Evolutionary conservation across 169 alveolate species (phyloP).

Genomic region (Cryptosporidium canis): DNA sequence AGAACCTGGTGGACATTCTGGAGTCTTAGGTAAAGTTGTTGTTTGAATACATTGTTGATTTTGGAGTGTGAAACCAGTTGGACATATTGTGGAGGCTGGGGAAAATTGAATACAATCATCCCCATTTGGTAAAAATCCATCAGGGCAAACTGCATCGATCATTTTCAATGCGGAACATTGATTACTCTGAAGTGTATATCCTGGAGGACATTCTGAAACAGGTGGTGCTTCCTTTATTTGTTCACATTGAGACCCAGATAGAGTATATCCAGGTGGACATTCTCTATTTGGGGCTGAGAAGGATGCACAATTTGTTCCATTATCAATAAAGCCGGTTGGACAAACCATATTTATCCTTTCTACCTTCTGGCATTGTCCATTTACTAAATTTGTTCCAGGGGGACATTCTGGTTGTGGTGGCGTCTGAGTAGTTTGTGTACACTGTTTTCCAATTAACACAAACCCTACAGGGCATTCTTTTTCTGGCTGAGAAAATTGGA

Average conservation of each 20-base stretch:
- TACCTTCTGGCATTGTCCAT: conserved; percentile 66
- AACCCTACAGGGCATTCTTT: conserved; percentile 66
- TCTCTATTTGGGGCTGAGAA: conserved; percentile 72
- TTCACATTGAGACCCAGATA: conserved; percentile 64
- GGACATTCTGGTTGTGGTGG: conserved; percentile 73
- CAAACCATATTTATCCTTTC: conserved; percentile 66
- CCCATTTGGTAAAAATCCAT: conserved; percentile 71
- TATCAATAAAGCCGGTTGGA: conserved; percentile 68
- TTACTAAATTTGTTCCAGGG: conserved; percentile 52
- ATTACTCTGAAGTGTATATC: conserved; percentile 58
- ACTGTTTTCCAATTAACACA: conserved; percentile 66
- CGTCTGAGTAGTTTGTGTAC: conserved; percentile 66
- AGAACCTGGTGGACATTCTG: conserved; percentile 74
- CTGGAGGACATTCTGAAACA: conserved; percentile 71
- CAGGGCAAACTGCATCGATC: conserved; percentile 71
- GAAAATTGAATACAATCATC: conserved; percentile 71
- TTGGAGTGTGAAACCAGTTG: conserved; percentile 56
- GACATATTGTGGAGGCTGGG: conserved; percentile 70
- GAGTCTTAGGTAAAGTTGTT: conserved; percentile 34
- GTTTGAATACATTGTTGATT: conserved; percentile 68
- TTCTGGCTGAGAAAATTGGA: conserved; percentile 68
- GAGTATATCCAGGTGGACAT: conserved; percentile 62
- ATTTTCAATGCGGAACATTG: conserved; percentile 65
- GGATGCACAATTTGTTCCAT: conserved; percentile 67
- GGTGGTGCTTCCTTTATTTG: conserved; percentile 68